These are phyloP conservation scores for Martensiomyces pterosporus DNA, from an alignment of 192 early-diverging fungal genomes.

Conservation along the genomic window DNA sequence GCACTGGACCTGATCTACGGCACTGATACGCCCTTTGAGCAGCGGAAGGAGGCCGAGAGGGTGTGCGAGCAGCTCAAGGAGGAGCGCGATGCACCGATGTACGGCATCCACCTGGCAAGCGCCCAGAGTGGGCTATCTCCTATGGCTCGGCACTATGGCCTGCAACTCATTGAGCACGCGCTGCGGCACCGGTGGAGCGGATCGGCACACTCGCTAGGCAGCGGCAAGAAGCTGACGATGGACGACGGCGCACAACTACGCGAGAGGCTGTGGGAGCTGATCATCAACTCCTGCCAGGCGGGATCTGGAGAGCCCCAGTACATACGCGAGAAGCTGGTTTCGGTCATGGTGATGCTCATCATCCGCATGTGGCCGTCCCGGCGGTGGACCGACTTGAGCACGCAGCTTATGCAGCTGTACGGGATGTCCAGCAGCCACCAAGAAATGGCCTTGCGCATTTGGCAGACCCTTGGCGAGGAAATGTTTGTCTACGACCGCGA, in stretches of 20 bases:
- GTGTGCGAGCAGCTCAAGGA: slow-evolving; percentile 33
- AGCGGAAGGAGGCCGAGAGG: slow-evolving; percentile 32
- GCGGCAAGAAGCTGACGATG: not conserved
- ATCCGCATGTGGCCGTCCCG: slow-evolving; percentile 32
- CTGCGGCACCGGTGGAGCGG: slow-evolving; percentile 12
- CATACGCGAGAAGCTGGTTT: slow-evolving; percentile 39
- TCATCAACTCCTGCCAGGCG: not conserved
- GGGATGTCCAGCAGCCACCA: slow-evolving; percentile 4
- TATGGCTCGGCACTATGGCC: slow-evolving; percentile 34
- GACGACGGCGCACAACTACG: slow-evolving; percentile 13
- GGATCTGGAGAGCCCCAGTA: slow-evolving; percentile 9
- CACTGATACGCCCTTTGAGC: slow-evolving; percentile 16
- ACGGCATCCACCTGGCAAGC: slow-evolving; percentile 22
- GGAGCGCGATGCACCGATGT: slow-evolving; percentile 6
- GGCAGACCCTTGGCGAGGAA: slow-evolving; percentile 45
- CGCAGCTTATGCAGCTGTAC: slow-evolving; percentile 31
- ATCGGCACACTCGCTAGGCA: not conserved
- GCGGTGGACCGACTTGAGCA: slow-evolving; percentile 29
- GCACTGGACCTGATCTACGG: slow-evolving; percentile 36
- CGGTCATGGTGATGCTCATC: slow-evolving; percentile 26
- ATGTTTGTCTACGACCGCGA: slow-evolving; percentile 44
- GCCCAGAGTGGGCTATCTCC: slow-evolving; percentile 5
- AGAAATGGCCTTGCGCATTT: slow-evolving; percentile 31
- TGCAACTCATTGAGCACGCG: slow-evolving; percentile 38
- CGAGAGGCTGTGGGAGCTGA: slow-evolving; percentile 14